Evolutionary conservation across 2,329 filamentous ascomycete genomes (phyloP).

Genomic region (Fusarium torreyae): DNA sequence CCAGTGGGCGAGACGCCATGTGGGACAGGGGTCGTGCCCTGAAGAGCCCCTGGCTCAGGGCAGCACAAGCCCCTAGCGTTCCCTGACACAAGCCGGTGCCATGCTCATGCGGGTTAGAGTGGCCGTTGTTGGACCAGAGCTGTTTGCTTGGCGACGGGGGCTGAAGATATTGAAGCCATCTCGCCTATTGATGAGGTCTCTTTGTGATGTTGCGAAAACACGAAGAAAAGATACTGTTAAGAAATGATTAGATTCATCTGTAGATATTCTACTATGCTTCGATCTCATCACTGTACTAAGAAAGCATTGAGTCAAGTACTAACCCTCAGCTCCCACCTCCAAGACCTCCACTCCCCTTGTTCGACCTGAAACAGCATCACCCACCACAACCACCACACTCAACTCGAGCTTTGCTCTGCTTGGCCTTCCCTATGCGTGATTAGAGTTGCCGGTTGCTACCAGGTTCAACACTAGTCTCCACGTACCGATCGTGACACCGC

Average conservation of each 20-base stretch:
- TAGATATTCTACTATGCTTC: not conserved
- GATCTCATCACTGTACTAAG: not conserved
- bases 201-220: not conserved
- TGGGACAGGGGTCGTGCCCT: conserved; percentile 38
- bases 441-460: not conserved
- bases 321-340: not conserved
- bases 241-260: not conserved
- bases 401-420: conserved; percentile 1
- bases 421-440: not conserved
- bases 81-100: conserved; percentile 28
- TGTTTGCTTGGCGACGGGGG: conserved; percentile 19
- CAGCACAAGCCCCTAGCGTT: conserved; percentile 34
- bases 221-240: not conserved
- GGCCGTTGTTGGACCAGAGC: conserved; percentile 13
- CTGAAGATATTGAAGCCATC: not conserved
- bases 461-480: conserved; percentile 26
- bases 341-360: conserved; percentile 18
- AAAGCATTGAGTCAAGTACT: not conserved
- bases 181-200: not conserved
- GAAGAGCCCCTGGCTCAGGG: conserved; percentile 39
- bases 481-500: conserved; percentile 48
- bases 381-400: conserved; percentile 38
- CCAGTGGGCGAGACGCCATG: conserved; percentile 38
- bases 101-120: conserved; percentile 37
- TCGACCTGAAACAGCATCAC: conserved; percentile 48